Evolutionary conservation across 345 rosid genomes (phyloP).

Genomic region (Mallotus nudiflorus): DNA sequence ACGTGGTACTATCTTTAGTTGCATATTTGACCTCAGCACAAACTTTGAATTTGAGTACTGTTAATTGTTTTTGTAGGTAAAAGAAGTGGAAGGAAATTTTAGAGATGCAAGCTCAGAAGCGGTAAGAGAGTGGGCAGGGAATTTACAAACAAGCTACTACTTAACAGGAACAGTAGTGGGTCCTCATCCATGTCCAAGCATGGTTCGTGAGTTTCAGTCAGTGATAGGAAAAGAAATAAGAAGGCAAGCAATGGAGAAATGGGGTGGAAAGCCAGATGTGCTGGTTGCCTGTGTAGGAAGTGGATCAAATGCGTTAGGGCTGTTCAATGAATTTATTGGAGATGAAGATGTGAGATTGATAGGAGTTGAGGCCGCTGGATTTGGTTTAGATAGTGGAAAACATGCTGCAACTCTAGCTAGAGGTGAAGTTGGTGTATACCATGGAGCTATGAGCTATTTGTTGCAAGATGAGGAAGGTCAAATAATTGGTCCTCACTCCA

Average conservation of each 20-base stretch:
- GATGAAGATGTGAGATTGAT: conserved; percentile 69
- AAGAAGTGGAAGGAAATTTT: conserved; percentile 57
- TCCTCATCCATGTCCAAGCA: conserved; percentile 79
- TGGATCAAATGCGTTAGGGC: conserved; percentile 83
- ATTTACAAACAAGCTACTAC: conserved; percentile 48
- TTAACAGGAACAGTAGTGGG: conserved; percentile 69
- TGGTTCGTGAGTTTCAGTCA: conserved; percentile 81
- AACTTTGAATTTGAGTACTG: too few species aligned
- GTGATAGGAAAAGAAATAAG: conserved; percentile 87
- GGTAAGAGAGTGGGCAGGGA: conserved; percentile 60
- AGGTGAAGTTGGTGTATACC: conserved; percentile 82
- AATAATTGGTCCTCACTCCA: conserved; percentile 52
- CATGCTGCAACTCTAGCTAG: conserved; percentile 74
- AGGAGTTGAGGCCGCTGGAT: conserved; percentile 84
- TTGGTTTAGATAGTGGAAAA: conserved; percentile 72
- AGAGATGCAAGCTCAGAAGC: conserved; percentile 79
- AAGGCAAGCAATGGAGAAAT: conserved; percentile 67
- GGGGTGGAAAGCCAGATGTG: conserved; percentile 89
- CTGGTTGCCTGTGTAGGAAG: conserved; percentile 80
- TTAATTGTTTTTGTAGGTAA: conserved; percentile 39
- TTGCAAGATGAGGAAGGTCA: conserved; percentile 83
- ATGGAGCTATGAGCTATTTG: conserved; percentile 79
- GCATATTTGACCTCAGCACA: too few species aligned
- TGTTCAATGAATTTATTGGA: conserved; percentile 66
- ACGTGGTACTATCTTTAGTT: too few species aligned